Evolutionary conservation across 306 rosid species (phyloP).

Genomic region (Quercus gilva): DNA sequence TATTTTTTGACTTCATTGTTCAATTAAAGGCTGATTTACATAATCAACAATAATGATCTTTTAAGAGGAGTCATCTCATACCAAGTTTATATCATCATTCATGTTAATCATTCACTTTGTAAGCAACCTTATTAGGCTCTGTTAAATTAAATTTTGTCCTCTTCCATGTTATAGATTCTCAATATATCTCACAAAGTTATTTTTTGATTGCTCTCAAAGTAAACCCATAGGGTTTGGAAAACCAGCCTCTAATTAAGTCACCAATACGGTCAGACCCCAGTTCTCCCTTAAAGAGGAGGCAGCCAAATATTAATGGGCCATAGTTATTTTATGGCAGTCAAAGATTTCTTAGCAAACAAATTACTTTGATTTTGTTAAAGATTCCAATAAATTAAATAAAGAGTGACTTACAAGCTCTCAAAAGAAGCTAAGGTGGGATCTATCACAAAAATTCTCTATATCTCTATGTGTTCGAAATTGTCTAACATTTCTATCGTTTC

Average conservation of each 20-base stretch:
- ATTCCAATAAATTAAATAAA: slow-evolving; percentile 20
- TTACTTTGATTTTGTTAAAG: slow-evolving; percentile 27
- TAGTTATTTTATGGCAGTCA: slow-evolving; percentile 52
- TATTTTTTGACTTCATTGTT: not conserved
- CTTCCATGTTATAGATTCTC: not conserved
- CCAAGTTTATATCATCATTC: not conserved
- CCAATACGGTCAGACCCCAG: slow-evolving; percentile 26
- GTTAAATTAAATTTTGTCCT: not conserved
- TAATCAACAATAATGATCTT: not conserved
- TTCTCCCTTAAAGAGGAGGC: slow-evolving; percentile 50
- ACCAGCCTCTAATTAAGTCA: slow-evolving; percentile 28
- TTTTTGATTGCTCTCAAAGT: too few relatives aligned
- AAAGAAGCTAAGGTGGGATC: slow-evolving; percentile 47
- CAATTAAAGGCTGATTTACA: too few relatives aligned
- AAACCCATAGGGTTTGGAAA: slow-evolving; percentile 30
- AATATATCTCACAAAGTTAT: not conserved
- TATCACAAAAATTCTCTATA: slow-evolving; percentile 29
- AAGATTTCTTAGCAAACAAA: slow-evolving; percentile 42
- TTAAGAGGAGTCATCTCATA: not conserved
- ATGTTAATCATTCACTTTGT: not conserved
- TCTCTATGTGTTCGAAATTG: not conserved
- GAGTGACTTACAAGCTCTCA: slow-evolving; percentile 58
- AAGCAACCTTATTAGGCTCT: not conserved
- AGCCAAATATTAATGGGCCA: slow-evolving; percentile 77
- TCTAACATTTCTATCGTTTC: too few relatives aligned